These are phyloP conservation scores for Gloeopeniophorella convolvens DNA, from an alignment of 768 basidiomycete genomes.

Conservation along the genomic window DNA sequence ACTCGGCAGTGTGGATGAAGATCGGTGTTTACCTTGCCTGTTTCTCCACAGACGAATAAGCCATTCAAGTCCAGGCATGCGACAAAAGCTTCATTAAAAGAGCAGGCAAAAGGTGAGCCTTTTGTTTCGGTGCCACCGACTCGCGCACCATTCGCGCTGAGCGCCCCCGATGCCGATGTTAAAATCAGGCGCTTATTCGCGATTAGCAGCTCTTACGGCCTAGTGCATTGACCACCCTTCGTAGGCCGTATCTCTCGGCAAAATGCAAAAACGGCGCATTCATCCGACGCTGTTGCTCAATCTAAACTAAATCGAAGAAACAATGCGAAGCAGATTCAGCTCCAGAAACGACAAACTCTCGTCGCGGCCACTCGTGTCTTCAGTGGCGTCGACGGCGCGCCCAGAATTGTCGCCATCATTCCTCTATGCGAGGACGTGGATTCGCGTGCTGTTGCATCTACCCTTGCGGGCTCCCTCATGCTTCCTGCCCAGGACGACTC, in stretches of 20 bases:
- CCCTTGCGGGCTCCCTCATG: conserved; percentile 57
- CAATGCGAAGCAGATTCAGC: conserved; percentile 77
- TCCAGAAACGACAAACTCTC: conserved; percentile 60
- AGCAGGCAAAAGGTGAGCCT: conserved; percentile 69
- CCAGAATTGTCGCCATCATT: conserved; percentile 82
- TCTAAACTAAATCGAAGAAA: conserved; percentile 74
- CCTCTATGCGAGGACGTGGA: conserved; percentile 69
- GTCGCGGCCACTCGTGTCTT: conserved; percentile 73
- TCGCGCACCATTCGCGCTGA: no score
- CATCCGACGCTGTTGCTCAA: conserved; percentile 53
- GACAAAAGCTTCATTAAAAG: conserved; percentile 77
- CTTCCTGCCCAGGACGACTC: conserved; percentile 46
- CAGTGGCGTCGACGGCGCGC: conserved; percentile 67
- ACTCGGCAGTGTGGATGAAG: neutral
- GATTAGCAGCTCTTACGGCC: neutral
- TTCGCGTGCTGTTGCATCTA: conserved; percentile 42
- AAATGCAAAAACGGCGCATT: conserved; percentile 45
- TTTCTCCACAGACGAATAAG: conserved; percentile 68
- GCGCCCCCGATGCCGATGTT: no score
- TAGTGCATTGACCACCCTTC: neutral
- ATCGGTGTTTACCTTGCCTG: neutral
- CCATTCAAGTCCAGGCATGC: conserved; percentile 88
- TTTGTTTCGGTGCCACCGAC: neutral
- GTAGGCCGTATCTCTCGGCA: conserved; percentile 53
- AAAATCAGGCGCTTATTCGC: neutral